Conservation (phyloP, 2,329 filamentous ascomycete species). For the Coniella lustricola region DNA sequence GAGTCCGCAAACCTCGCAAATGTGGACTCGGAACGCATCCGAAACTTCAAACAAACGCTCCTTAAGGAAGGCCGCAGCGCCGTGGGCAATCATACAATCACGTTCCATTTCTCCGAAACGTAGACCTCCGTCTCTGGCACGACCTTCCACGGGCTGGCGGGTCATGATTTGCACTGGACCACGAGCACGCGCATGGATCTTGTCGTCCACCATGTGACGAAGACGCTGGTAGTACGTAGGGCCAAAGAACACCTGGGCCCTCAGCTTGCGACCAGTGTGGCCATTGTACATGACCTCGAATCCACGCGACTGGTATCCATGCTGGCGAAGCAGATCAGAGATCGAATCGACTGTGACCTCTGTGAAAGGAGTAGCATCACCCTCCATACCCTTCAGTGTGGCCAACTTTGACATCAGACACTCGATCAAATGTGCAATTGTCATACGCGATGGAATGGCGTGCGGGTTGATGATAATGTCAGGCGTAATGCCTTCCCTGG, state of each 20-base stretch:
- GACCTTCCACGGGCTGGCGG: slow-evolving; percentile 93
- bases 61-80: slow-evolving; percentile 93
- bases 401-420: slow-evolving; percentile 96
- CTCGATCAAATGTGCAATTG: slow-evolving; percentile 99
- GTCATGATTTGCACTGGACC: slow-evolving; percentile 97
- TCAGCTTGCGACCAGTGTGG: slow-evolving; percentile 88
- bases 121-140: slow-evolving; percentile 93
- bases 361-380: slow-evolving; percentile 95
- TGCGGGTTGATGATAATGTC: slow-evolving; percentile 99
- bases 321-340: slow-evolving; percentile 74
- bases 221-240: slow-evolving; percentile 98
- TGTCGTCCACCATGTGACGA: slow-evolving; percentile 99
- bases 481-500: slow-evolving; percentile 79
- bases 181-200: slow-evolving; percentile 97
- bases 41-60: slow-evolving; percentile 96
- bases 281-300: slow-evolving; percentile 99
- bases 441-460: slow-evolving; percentile 99
- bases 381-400: slow-evolving; percentile 87
- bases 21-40: slow-evolving; percentile 94
- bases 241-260: slow-evolving; percentile 91
- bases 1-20: slow-evolving; percentile 96
- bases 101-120: slow-evolving; percentile 99
- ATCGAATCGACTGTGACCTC: slow-evolving; percentile 95
- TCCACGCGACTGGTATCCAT: slow-evolving; percentile 93
- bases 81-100: slow-evolving; percentile 99